Base-by-base conservation (phyloP, 495 filamentous ascomycete species). In the Opeltia flavorubescens region DNA sequence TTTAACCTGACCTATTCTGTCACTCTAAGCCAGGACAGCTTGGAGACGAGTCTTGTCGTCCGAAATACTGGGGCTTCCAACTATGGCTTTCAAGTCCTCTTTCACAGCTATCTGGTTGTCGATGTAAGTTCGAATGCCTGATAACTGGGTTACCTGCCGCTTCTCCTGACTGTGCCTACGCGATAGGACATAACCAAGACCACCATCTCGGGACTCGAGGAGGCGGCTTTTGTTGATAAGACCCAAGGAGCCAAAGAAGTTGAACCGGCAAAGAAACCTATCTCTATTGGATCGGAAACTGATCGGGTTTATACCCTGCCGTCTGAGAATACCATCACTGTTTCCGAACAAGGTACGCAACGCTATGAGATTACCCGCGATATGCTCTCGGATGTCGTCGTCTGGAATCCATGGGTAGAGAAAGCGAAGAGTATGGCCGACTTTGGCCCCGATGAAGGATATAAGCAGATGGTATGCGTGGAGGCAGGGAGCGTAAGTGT, bases 321-420 rank as follows among this genome's bases (percentile, higher is more conserved):
- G 51, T 73, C 70, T 12, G 57, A 70, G 41, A 36, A 50, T n/a
- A 48, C 63, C 21, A 62, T 72, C 24, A 62, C 71, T 1, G 76
- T 94, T 3, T 52, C 67, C 1, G 71, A 81, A 44, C 73, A 70
- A 43, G 79, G 77, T 33, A 67, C 71, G 56, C 63, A 79, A 42
- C 63, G 73, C 25, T 94, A 80, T 65, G 76, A 74, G 18, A 68
- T 95, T 26, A 73, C 76, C 15, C 74, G 93, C 33, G 84, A 94
- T 62, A 86, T 81, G 55, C 66, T 99, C 46, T 66, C 66, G 45
- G 85, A 96, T 44, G 81, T 88, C 27, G 89, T 95, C 2, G 85
- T 99, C 2, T 99, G 93, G 93, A 99, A 99, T 62, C 93, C 93
- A 3, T 95, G 91, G 88, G 70, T 71, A 26, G 84, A 86, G 45